Base-by-base conservation (phyloP, 768 basidiomycete genomes). In the Auricularia sp. region DNA sequence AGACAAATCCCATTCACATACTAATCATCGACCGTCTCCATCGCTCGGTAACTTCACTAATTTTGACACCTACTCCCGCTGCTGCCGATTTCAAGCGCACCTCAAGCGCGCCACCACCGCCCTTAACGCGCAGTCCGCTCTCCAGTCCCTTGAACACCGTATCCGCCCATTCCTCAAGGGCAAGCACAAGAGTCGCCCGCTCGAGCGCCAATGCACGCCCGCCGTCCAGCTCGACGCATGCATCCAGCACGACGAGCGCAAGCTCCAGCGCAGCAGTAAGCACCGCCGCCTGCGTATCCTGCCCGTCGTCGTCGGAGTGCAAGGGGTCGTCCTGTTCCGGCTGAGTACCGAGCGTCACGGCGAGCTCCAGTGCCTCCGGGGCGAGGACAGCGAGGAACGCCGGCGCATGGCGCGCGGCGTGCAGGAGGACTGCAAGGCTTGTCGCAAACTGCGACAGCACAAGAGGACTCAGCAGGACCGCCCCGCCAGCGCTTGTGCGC, bases 301-400 rank as follows among this genome's bases (percentile, higher is more conserved):
- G 68, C 16, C 64, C 53, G 36, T 67, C 67, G 43, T 77, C 77
- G 10, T 74, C 74, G 3, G 8, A 42, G 29, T 2, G 29, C 29
- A 29, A 29, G 29, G 29, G 2, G 29, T 76, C 74, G 68, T 67
- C 73, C 18, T 85, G 83, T 35, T 87, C 73, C 7, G 86, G 86
- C 59, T 81, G 78, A 5, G 86, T 85, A 0, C 93, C 92, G 36
- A 96, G 68, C 0, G 88, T 87, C 29, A 94, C 75, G 1, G 92
- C 92, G 23, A 98, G 79, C 70, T 96, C 92, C 62, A 98, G 74
- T 3, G 87, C 79, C 67, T 91, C 87, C 0, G 94, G 93, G 2
- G 87, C 90, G 61, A 97, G 77, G 10, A 96, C 79, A 6, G 85
- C 80, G 54, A 93, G 77, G 87, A 90, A 98, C 66, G 90, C 85